These are phyloP conservation scores for Fagus crenata DNA, from an alignment of 306 rosid genomes.

Conservation along the genomic window DNA sequence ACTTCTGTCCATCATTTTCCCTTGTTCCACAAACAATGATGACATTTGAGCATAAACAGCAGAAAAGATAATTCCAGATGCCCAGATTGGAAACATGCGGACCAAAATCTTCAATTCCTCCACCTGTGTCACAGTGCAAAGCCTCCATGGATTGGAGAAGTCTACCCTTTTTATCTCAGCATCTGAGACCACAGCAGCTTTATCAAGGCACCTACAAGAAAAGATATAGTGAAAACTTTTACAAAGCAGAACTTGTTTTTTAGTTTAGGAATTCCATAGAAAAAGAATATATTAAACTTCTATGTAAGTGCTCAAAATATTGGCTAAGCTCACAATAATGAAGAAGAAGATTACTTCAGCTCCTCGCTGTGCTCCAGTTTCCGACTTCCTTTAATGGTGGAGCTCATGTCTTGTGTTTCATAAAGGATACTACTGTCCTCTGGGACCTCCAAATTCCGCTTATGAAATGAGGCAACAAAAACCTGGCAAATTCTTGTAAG, in stretches of 20 bases:
- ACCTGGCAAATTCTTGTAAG: conserved; percentile 93
- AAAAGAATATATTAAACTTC: conserved; percentile 1
- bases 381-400: conserved; percentile 92
- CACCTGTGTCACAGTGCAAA: conserved; percentile 89
- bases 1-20: conserved; percentile 71
- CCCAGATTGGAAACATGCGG: conserved; percentile 97
- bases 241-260: not conserved
- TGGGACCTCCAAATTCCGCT: conserved; percentile 61
- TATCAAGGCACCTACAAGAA: conserved; percentile 77
- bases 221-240: not conserved
- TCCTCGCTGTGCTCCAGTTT: conserved; percentile 81
- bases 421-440: conserved; percentile 68
- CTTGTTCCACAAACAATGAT: conserved; percentile 92
- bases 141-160: conserved; percentile 71
- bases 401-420: conserved; percentile 67
- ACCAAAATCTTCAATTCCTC: conserved; percentile 88
- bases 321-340: not conserved
- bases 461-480: conserved; percentile 73
- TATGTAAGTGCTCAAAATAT: not conserved
- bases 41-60: conserved; percentile 97
- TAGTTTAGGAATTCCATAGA: not conserved
- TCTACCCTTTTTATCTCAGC: conserved; percentile 55
- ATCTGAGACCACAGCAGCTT: conserved; percentile 74
- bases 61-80: conserved; percentile 75
- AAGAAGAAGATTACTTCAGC: conserved; percentile 51